A percentile compares a stretch with the other conserved stretches of the same genome.
Conservation (phyloP, 108 stramenopile species). For the Skeletonema menzelii region DNA sequence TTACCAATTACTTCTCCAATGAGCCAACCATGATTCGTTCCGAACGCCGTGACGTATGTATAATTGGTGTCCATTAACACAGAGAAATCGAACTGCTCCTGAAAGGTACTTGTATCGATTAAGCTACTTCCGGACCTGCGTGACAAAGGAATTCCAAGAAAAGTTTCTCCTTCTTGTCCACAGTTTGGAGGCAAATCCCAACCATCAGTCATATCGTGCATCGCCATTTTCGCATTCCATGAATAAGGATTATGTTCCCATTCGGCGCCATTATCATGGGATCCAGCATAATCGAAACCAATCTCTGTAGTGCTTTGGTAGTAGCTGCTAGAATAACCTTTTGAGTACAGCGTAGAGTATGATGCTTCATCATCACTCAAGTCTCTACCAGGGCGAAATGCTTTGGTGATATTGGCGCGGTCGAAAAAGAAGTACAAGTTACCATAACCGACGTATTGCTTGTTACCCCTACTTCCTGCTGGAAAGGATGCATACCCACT, state of each 20-base stretch:
- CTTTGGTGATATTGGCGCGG: conserved; percentile 88
- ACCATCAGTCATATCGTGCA: conserved; percentile 91
- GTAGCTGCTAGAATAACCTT: conserved; percentile 44
- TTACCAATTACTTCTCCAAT: conserved; percentile 83
- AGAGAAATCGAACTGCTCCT: conserved; percentile 79
- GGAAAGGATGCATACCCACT: conserved; percentile 82
- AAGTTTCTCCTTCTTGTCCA: conserved; percentile 84
- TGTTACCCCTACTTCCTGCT: conserved; percentile 65
- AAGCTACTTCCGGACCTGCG: conserved; percentile 60
- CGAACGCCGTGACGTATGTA: conserved; percentile 66
- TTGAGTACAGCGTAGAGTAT: conserved; percentile 68
- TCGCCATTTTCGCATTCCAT: conserved; percentile 78
- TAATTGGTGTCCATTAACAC: conserved; percentile 69
- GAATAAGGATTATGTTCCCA: conserved; percentile 86
- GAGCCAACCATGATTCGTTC: conserved; percentile 85
- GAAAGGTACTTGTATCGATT: conserved; percentile 58
- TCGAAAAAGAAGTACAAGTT: conserved; percentile 93
- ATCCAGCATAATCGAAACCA: conserved; percentile 67
- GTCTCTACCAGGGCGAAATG: conserved; percentile 71
- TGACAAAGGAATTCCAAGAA: conserved; percentile 71
- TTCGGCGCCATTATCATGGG: conserved; percentile 41
- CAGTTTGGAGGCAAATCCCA: conserved; percentile 91
- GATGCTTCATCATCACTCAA: conserved; percentile 63
- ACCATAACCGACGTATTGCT: conserved; percentile 82
- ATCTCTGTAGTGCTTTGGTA: conserved; percentile 63